A percentile compares a stretch with the other conserved stretches of the same genome.
These are phyloP conservation scores for Gillenia trifoliata DNA, from an alignment of 306 rosid species.

Conservation along the genomic window DNA sequence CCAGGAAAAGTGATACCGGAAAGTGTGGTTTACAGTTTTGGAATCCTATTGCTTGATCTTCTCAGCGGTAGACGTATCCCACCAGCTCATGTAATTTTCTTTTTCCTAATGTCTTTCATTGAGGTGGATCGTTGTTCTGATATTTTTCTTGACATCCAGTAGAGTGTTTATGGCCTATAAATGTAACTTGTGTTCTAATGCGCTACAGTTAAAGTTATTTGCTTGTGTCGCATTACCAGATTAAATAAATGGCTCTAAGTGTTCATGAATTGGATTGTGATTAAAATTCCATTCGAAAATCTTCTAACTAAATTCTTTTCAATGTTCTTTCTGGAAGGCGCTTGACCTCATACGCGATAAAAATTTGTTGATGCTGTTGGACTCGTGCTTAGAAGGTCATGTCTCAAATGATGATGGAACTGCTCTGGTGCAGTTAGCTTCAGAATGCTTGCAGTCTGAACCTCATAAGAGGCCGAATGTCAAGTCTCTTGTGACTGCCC, in stretches of 20 bases:
- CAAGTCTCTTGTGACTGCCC: conserved; percentile 68
- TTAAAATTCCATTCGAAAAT: neutral
- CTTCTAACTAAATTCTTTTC: neutral
- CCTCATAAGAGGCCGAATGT: conserved; percentile 93
- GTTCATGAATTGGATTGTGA: neutral
- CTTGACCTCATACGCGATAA: conserved; percentile 88
- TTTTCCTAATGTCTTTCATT: conserved; percentile 8
- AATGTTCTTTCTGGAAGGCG: conserved; percentile 47
- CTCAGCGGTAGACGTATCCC: conserved; percentile 93
- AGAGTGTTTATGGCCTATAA: neutral
- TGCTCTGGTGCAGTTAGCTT: conserved; percentile 76
- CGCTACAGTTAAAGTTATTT: neutral
- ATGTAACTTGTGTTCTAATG: neutral
- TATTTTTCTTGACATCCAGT: conserved; percentile 3
- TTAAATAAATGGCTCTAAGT: neutral
- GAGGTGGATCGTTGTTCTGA: conserved; percentile 14
- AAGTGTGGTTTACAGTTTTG: conserved; percentile 83
- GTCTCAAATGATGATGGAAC: conserved; percentile 85
- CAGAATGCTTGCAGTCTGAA: conserved; percentile 83
- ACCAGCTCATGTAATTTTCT: conserved; percentile 66
- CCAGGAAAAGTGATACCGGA: conserved; percentile 82
- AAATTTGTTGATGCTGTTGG: conserved; percentile 68
- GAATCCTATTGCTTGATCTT: conserved; percentile 88
- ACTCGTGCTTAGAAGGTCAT: conserved; percentile 85
- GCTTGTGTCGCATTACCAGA: neutral